These are phyloP conservation scores for Xerocomus amazonicus DNA, from an alignment of 1,284 basidiomycete genomes.

Conservation along the genomic window DNA sequence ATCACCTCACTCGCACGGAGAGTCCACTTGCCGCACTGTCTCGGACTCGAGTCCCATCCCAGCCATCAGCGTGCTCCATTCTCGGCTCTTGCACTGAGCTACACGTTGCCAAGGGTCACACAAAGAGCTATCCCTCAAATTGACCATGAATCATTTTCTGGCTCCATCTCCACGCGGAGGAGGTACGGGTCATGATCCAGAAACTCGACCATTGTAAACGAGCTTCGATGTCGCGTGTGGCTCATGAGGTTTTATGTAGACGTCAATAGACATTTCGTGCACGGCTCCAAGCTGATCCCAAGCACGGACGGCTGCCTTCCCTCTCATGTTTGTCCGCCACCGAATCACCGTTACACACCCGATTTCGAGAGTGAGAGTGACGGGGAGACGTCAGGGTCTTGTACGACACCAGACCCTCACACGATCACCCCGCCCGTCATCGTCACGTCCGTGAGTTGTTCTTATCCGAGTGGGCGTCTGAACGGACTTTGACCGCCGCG, in stretches of 20 bases:
- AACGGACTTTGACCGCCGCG: conserved; percentile 14
- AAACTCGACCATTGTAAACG: background rate
- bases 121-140: background rate
- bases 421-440: background rate
- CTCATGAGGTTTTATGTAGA: conserved; percentile 12
- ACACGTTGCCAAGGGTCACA: background rate
- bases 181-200: conserved; percentile 13
- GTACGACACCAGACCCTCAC: background rate
- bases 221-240: background rate
- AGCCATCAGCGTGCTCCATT: background rate
- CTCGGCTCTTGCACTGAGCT: background rate
- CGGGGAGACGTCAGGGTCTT: conserved; percentile 5
- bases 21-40: background rate
- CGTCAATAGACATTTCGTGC: conserved; percentile 1
- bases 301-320: background rate
- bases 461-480: background rate
- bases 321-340: background rate
- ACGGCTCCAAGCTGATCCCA: conserved; percentile 12
- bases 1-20: background rate
- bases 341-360: background rate
- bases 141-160: conserved; percentile 17
- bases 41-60: background rate
- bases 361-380: conserved; percentile 13
- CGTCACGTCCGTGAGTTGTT: background rate
- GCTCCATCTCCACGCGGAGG: conserved; percentile 9